These are phyloP conservation scores for Cymbopogon flexuosus DNA, from an alignment of 202 grass and related monocot genomes.

Conservation along the genomic window DNA sequence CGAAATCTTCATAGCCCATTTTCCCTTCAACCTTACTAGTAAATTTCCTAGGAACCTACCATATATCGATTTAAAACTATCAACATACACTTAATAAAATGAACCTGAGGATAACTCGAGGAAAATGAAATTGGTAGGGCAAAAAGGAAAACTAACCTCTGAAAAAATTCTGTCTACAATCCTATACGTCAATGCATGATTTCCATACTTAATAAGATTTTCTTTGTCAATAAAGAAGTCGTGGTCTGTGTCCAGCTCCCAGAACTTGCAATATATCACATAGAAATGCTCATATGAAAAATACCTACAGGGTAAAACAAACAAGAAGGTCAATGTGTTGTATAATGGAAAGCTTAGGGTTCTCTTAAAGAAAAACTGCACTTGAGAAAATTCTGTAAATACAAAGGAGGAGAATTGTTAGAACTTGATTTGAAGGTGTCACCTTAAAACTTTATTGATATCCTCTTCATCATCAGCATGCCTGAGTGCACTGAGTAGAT, in stretches of 20 bases:
- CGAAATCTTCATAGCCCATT: constrained; percentile 99
- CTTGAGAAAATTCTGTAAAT: not conserved
- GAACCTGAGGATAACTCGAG: not conserved
- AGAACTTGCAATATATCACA: constrained; percentile 98
- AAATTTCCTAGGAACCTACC: constrained; percentile 95
- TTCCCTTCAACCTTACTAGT: constrained; percentile 82
- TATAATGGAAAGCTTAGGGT: not conserved
- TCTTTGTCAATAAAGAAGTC: constrained; percentile 97
- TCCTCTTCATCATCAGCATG: constrained; percentile 98
- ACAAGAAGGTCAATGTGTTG: constrained; percentile 5
- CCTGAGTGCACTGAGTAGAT: constrained; percentile 75
- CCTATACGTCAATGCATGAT: constrained; percentile 93
- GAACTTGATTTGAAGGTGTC: constrained; percentile 10
- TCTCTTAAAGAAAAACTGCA: not conserved
- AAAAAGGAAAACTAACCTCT: constrained; percentile 57
- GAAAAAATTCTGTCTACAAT: constrained; percentile 98
- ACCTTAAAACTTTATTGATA: constrained; percentile 99
- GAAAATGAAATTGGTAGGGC: not conserved
- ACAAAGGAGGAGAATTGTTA: not conserved
- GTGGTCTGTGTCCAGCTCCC: constrained; percentile 96
- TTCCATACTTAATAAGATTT: constrained; percentile 98
- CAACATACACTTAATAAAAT: constrained; percentile 14
- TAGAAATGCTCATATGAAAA: constrained; percentile 99
- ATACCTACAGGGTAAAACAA: constrained; percentile 55
- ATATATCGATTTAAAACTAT: constrained; percentile 24